A percentile compares a stretch with the other conserved stretches of the same genome.
phyloP scores from a whole-genome alignment of 2,329 filamentous ascomycete species.

The Albophoma yamanashiensis region DNA sequence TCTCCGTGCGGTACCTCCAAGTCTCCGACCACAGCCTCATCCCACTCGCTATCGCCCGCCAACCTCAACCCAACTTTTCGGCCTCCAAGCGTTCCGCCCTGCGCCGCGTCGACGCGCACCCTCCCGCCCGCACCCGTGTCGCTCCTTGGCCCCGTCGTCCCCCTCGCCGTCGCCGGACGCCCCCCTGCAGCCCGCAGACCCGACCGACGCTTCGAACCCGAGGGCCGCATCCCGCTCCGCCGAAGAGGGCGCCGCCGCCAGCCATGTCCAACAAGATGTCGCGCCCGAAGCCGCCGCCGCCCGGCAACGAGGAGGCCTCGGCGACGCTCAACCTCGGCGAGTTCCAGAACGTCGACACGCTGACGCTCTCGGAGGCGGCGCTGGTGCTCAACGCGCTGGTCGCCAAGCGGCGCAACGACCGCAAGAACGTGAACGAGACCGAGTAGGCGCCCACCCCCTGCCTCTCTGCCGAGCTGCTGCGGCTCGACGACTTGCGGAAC shows the following conservation, averaged over 20 bases:
- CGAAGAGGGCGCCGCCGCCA: neutral
- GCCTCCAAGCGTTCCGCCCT: neutral
- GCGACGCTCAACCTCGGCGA: slow-evolving; percentile 78
- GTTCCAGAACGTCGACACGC: slow-evolving; percentile 81
- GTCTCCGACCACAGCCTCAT: neutral
- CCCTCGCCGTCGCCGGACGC: neutral
- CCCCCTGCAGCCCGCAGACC: neutral
- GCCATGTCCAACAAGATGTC: slow-evolving; percentile 37
- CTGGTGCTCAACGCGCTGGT: slow-evolving; percentile 87
- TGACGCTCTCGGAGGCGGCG: slow-evolving; percentile 86
- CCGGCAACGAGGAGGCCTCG: slow-evolving; percentile 81
- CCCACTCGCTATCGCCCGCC: neutral
- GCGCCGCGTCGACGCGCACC: neutral
- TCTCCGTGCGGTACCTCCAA: neutral
- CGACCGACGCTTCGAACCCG: neutral
- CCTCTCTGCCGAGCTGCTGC: neutral
- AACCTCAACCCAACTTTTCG: neutral
- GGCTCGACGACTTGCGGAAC: neutral
- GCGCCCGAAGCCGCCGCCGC: slow-evolving; percentile 55
- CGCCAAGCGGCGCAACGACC: slow-evolving; percentile 65
- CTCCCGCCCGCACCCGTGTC: neutral
- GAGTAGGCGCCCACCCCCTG: slow-evolving; percentile 45
- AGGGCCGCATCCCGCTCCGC: neutral
- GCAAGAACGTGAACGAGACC: slow-evolving; percentile 74
- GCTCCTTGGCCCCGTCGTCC: neutral